These are phyloP conservation scores for Paraglomus brasilianum DNA, from an alignment of 192 early-diverging fungal species.

Conservation along the genomic window DNA sequence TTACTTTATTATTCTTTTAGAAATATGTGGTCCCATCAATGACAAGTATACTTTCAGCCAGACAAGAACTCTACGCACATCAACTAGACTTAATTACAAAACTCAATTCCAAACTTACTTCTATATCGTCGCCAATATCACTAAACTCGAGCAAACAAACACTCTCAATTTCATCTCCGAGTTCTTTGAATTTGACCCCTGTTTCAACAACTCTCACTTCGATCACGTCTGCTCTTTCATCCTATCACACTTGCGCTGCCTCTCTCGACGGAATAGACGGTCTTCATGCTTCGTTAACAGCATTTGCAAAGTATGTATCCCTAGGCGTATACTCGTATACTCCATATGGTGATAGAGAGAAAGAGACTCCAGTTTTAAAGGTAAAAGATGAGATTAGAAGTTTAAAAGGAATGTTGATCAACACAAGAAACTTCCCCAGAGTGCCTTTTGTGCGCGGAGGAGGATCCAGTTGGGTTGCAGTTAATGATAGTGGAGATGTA, in stretches of 20 bases:
- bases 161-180: background rate
- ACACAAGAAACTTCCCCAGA: slow-evolving; percentile 41
- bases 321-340: background rate
- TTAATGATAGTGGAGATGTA: no score
- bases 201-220: no score
- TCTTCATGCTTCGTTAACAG: slow-evolving; percentile 8
- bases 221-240: no score
- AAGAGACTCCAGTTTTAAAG: slow-evolving; percentile 18
- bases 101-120: slow-evolving; percentile 12
- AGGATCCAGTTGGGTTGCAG: no score
- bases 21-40: slow-evolving; percentile 14
- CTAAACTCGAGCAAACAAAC: background rate
- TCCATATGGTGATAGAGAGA: background rate
- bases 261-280: background rate
- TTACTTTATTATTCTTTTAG: slow-evolving; percentile 19
- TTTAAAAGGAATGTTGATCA: slow-evolving; percentile 39
- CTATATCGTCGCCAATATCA: background rate
- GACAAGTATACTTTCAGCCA: slow-evolving; percentile 4
- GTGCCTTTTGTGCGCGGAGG: background rate
- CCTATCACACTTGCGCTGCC: no score
- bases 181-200: no score
- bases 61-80: slow-evolving; percentile 22
- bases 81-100: slow-evolving; percentile 20
- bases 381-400: slow-evolving; percentile 43
- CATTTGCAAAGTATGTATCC: slow-evolving; percentile 11